Base-by-base conservation (phyloP, 163 green algal species). In the Chlorella variabilis region DNA sequence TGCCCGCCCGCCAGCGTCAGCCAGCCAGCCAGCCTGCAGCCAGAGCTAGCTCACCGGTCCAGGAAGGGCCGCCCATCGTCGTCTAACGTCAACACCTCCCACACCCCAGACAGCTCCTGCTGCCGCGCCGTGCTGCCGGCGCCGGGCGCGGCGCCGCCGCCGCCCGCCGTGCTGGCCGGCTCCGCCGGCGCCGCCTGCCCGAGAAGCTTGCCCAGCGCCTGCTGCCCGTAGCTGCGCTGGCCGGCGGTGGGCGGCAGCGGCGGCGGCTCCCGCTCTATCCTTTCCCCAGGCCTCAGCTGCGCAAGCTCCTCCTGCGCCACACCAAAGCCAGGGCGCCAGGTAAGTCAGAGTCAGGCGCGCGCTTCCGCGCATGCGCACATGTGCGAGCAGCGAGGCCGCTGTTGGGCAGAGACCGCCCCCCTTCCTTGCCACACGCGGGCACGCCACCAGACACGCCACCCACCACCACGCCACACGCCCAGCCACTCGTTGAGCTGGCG, bases 81-180 rank as follows among this genome's bases (percentile, higher is more conserved):
- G 56, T 93, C 91, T 3, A 94, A 41, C 11, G 63, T 77, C 18
- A 95, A 54, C 56, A 83, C 75, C 80, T 97, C 92, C 90, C 90
- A 92, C 21, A 90, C 91, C 23, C 69, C 73, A 7, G 71, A 59
- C 49, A 78, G 42, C 71, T 81, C 75, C 68, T 83, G 34, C 68
- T 48, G 34, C 41, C 4, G 78, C 9, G 42, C 15, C 13, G 36
- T n/a, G 81, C 76, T 39, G 63, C 27, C 31, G 27, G 31, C 9
- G 11, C 56, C 39, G 59, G 8, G 29, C 41, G 7, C 51, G n/a
- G 23, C 41, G 83, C 49, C 49, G 75, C 71, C 48, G 70, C 54
- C 4, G 81, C 81, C 27, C 45, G 29, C 33, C 49, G 54, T 56
- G 78, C 54, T 11, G 65, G 1, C 8, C 59, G 59, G 59, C 4